Evolutionary conservation across 345 rosid species (phyloP), one percentile per base, ranked within the genome.

Genomic region (Hibiscus syriacus): DNA sequence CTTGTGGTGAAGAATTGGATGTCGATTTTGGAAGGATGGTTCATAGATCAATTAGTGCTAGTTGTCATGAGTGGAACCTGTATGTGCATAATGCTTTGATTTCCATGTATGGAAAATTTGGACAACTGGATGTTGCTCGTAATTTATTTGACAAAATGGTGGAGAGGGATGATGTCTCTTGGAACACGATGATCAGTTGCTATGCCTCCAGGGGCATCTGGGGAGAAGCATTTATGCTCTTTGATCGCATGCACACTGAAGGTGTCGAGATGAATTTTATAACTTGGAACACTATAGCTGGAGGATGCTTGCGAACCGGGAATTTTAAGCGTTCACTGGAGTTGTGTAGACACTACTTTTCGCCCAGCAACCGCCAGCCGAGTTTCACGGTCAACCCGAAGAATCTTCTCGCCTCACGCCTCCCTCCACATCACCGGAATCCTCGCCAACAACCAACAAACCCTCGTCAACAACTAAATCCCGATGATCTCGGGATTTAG

Each of bases 71-170:
- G 46, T 60, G 75, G 81, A 82, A 76, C 74, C 77, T 89, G 82
- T 89, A 79, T 65, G 90, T 87, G 66, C 84, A 84, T 68, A 91
- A 88, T 50, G 84, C 97, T 3, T 73, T 91, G 84, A 76, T 87
- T 36, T 81, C 97, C 17, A 87, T 90, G 97, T 88, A 90, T 74
- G 84, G 89, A 49, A 86, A 80, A 62, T 73, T 80, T 68, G 86
- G 90, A 23, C 72, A 81, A 41, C 71, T 89, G 66, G 64, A 69
- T 66, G 68, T 74, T 66, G 86, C 89, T 16, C 77, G 74, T 11
- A 19, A 52, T 48, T 70, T 90, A 77, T 90, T 90, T 30, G 83
- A 88, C 64, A 64, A 73, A 17, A 91, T 91, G 90, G 71, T 72
- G 0, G 81, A 83, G 59, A 86, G 81, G 76, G 96, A 90, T 80